phyloP scores from a whole-genome alignment of 1,284 basidiomycete species.

The Leccinum griseonigrum region DNA sequence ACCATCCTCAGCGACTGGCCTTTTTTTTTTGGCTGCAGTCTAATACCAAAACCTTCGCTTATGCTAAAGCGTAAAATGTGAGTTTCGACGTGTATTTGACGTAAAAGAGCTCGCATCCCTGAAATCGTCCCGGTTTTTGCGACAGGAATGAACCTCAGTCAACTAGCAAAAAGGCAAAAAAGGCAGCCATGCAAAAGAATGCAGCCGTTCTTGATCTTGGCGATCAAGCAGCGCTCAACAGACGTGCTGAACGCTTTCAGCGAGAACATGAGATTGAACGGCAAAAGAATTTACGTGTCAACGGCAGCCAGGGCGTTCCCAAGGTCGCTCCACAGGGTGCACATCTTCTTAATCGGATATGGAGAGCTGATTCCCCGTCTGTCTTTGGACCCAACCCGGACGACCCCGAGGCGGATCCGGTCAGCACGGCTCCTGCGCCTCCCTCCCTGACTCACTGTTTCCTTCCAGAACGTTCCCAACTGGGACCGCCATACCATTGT shows the following conservation, averaged over 20 bases:
- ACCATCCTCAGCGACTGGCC: not conserved
- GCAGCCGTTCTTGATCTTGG: constrained; percentile 48
- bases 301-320: constrained; percentile 36
- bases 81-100: constrained; percentile 14
- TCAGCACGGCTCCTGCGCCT: constrained; percentile 36
- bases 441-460: constrained; percentile 11
- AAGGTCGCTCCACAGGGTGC: constrained; percentile 49
- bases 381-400: constrained; percentile 47
- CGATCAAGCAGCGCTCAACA: constrained; percentile 65
- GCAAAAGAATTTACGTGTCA: constrained; percentile 46
- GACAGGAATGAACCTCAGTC: constrained; percentile 40
- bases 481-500: constrained; percentile 98
- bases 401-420: constrained; percentile 69
- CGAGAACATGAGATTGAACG: constrained; percentile 80
- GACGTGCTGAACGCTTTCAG: constrained; percentile 74
- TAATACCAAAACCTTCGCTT: constrained; percentile 60
- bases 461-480: constrained; percentile 83
- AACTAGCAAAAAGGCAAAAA: constrained; percentile 69
- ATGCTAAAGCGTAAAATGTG: constrained; percentile 71
- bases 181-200: constrained; percentile 48
- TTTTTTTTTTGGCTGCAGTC: constrained; percentile 38
- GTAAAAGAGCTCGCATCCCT: constrained; percentile 1
- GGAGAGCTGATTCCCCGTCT: constrained; percentile 42
- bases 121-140: constrained; percentile 5
- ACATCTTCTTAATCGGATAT: constrained; percentile 50